Evolutionary conservation across 1,139 yeast genomes (phyloP).

Genomic region (Nakaseomyces nivariensis): DNA sequence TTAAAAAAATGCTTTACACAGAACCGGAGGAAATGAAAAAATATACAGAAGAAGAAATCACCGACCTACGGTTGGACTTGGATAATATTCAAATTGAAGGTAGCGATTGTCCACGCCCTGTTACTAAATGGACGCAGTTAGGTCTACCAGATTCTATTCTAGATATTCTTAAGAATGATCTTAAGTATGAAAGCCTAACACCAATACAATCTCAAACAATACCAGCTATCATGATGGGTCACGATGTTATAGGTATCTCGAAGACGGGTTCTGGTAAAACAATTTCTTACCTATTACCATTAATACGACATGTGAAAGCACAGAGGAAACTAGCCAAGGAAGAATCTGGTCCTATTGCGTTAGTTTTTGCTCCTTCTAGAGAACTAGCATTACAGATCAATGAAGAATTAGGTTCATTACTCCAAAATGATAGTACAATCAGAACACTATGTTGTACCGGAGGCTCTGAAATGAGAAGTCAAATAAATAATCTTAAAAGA

Average conservation of each 20-base stretch:
- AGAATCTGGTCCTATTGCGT: slow-evolving; percentile 65
- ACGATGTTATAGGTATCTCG: slow-evolving; percentile 89
- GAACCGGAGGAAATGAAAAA: slow-evolving; percentile 48
- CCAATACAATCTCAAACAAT: slow-evolving; percentile 87
- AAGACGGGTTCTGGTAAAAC: slow-evolving; percentile 97
- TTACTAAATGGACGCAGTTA: slow-evolving; percentile 68
- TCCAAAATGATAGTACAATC: slow-evolving; percentile 37
- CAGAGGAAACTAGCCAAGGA: slow-evolving; percentile 45
- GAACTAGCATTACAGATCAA: slow-evolving; percentile 82
- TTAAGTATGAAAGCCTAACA: slow-evolving; percentile 38
- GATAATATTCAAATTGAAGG: slow-evolving; percentile 64
- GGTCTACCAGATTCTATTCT: slow-evolving; percentile 59
- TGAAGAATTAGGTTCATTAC: slow-evolving; percentile 55
- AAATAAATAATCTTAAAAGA: slow-evolving; percentile 62
- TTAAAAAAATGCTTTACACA: slow-evolving; percentile 54
- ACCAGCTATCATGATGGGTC: slow-evolving; percentile 83
- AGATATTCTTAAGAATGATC: slow-evolving; percentile 37
- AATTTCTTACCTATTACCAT: slow-evolving; percentile 72
- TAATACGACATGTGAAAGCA: slow-evolving; percentile 72
- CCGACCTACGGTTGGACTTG: slow-evolving; percentile 41
- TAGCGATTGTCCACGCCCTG: slow-evolving; percentile 51
- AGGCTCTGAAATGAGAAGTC: slow-evolving; percentile 78
- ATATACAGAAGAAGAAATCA: slow-evolving; percentile 44
- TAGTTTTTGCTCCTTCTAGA: slow-evolving; percentile 84
- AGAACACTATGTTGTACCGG: slow-evolving; percentile 81